Base-by-base conservation (phyloP, 2,329 filamentous ascomycete genomes). In the Curvularia eragrostidis region DNA sequence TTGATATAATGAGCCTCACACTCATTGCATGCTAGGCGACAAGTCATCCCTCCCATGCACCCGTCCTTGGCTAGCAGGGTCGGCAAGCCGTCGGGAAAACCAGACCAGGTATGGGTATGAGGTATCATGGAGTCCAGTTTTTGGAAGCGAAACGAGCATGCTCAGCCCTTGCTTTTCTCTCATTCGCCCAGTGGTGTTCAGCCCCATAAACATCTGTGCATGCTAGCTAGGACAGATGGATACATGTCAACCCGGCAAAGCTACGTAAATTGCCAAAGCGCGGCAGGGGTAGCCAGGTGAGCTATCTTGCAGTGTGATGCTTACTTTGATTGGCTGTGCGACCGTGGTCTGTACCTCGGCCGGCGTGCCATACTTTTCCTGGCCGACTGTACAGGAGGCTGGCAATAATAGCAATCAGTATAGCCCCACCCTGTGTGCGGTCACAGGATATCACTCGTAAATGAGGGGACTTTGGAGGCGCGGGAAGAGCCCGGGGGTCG, bases 51-150 rank as follows among this genome's bases (percentile, higher is more conserved):
- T 48, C 46, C 34, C 48, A 48, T 48, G 47, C 32, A 32, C 32
- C 12, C 38, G 44, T 41, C 50, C 54, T 48, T 60, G 58, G 46
- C 43, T 54, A 53, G 58, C 46, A 57, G 51, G 38, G 54, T 58
- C 47, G 30, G 52, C 41, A 51, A 47, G 41, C 24, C 32, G 58
- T 51, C 54, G 41, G 49, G 46, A 54, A 54, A 48, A 42, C n/a
- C 26, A 21, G 39, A 36, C 39, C 44, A 34, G 30, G 46, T 21
- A 19, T 23, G 47, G 30, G 39, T 46, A 46, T 38, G 23, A 49
- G 52, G 54, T 50, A 32, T 28, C 32, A 38, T 50, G 38, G 36
- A 19, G 23, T 54, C 36, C 44, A 46, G 36, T 53, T 34, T 57
- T 36, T 39, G 28, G 38, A 43, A 38, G 39, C 42, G 55, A 58